Percentiles rank a stretch among this genome's conserved stretches.
phyloP scores from a whole-genome alignment of 148 eudicot genomes.

The Rhododendron molle region DNA sequence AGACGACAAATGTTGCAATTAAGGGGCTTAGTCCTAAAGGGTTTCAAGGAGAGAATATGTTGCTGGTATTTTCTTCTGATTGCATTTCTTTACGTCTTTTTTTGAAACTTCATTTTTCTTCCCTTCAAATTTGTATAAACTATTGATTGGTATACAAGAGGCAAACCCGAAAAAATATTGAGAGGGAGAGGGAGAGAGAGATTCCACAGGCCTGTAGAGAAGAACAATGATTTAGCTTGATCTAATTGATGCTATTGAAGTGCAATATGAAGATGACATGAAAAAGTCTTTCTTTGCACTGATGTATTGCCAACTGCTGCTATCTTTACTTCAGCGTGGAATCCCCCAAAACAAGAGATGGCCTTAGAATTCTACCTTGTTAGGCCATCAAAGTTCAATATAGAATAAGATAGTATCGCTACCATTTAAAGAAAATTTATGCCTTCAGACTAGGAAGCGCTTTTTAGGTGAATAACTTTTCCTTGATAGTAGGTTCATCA shows the following conservation, averaged over 20 bases:
- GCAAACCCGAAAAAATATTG: background rate
- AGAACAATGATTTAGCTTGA: background rate
- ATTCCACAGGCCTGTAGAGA: background rate
- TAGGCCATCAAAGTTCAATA: background rate
- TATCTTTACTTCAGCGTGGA: background rate
- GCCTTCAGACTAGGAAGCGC: background rate
- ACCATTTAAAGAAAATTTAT: background rate
- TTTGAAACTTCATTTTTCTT: constrained; percentile 5
- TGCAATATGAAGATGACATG: background rate
- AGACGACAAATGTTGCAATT: constrained; percentile 59
- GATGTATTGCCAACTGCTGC: background rate
- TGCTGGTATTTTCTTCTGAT: constrained; percentile 60
- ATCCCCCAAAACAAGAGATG: background rate
- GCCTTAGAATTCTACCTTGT: background rate
- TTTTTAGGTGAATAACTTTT: background rate
- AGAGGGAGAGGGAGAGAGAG: background rate
- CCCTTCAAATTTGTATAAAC: constrained; percentile 2
- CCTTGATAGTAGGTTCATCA: background rate
- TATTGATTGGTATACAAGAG: background rate
- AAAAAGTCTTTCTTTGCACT: background rate
- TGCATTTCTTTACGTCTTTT: background rate
- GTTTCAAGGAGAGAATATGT: constrained; percentile 74
- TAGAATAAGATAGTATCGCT: background rate
- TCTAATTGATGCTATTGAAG: background rate
- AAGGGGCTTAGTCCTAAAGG: constrained; percentile 83